Evolutionary conservation across 352 stramenopile genomes (phyloP).

Genomic region (Globisporangium megalacanthum): DNA sequence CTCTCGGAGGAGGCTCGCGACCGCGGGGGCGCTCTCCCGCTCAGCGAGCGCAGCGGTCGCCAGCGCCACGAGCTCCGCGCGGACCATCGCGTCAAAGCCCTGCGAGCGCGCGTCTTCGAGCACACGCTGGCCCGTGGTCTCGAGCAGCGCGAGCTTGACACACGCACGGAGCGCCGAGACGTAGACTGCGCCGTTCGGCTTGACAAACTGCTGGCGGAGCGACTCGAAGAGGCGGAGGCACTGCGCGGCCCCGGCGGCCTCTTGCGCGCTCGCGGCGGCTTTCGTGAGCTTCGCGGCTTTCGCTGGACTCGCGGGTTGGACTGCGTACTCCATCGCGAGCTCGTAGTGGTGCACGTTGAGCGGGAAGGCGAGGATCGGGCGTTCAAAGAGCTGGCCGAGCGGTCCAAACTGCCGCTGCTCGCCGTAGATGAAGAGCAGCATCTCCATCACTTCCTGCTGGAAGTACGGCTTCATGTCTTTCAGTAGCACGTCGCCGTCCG

Average conservation of each 20-base stretch:
- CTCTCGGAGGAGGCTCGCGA: too few species aligned
- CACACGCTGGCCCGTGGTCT: slow-evolving; percentile 41
- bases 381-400: slow-evolving; percentile 43
- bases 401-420: slow-evolving; percentile 38
- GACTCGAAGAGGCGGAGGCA: slow-evolving; percentile 71
- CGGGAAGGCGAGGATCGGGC: slow-evolving; percentile 39
- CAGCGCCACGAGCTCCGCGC: slow-evolving; percentile 23
- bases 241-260: slow-evolving; percentile 26
- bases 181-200: slow-evolving; percentile 71
- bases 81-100: slow-evolving; percentile 28
- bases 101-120: slow-evolving; percentile 48
- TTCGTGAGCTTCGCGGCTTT: slow-evolving; percentile 16
- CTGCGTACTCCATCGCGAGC: slow-evolving; percentile 57
- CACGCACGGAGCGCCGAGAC: slow-evolving; percentile 64
- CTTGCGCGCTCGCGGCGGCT: slow-evolving; percentile 16
- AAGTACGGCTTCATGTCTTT: slow-evolving; percentile 49
- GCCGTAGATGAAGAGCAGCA: slow-evolving; percentile 66
- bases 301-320: slow-evolving; percentile 4
- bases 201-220: slow-evolving; percentile 68
- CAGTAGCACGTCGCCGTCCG: slow-evolving; percentile 33
- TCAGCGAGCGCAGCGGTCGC: slow-evolving; percentile 18
- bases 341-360: slow-evolving; percentile 60
- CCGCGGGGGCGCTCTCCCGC: slow-evolving; percentile 10
- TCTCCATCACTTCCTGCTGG: slow-evolving; percentile 63
- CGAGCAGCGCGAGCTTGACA: slow-evolving; percentile 38